These are phyloP conservation scores for Aquilaria yunnanensis DNA, from an alignment of 345 rosid species.

Conservation along the genomic window DNA sequence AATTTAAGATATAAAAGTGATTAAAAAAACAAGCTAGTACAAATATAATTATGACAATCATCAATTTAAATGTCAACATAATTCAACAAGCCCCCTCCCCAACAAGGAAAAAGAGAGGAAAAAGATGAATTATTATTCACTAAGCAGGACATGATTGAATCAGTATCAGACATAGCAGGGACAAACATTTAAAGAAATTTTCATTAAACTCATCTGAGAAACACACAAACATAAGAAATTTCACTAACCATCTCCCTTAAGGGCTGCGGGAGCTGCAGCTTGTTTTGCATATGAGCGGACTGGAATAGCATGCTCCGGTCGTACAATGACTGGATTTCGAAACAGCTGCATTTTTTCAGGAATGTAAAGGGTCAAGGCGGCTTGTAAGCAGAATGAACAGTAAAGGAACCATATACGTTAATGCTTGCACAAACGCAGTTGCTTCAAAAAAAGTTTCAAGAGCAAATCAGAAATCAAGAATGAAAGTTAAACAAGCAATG, in stretches of 20 bases:
- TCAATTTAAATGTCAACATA: background rate
- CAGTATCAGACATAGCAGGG: background rate
- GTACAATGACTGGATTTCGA: slow-evolving; percentile 37
- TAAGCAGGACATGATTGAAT: background rate
- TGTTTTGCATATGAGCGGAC: slow-evolving; percentile 71
- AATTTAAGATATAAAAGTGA: background rate
- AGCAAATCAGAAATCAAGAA: too few relatives aligned
- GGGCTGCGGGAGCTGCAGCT: slow-evolving; percentile 57
- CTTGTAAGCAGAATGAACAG: too few relatives aligned
- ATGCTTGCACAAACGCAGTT: too few relatives aligned
- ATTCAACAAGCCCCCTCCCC: background rate
- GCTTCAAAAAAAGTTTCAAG: too few relatives aligned
- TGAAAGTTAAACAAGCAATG: too few relatives aligned
- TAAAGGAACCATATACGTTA: too few relatives aligned
- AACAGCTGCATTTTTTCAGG: slow-evolving; percentile 41
- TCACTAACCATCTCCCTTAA: slow-evolving; percentile 84
- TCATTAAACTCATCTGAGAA: background rate
- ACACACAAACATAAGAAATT: background rate
- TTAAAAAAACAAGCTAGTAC: background rate
- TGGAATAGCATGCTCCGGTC: slow-evolving; percentile 42
- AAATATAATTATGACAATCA: background rate
- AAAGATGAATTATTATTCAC: too few relatives aligned
- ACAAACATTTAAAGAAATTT: background rate
- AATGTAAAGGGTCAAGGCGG: background rate
- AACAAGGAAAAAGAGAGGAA: background rate